Base-by-base conservation (phyloP, 1,139 yeast species). In the Schwanniomyces etchellsii region DNA sequence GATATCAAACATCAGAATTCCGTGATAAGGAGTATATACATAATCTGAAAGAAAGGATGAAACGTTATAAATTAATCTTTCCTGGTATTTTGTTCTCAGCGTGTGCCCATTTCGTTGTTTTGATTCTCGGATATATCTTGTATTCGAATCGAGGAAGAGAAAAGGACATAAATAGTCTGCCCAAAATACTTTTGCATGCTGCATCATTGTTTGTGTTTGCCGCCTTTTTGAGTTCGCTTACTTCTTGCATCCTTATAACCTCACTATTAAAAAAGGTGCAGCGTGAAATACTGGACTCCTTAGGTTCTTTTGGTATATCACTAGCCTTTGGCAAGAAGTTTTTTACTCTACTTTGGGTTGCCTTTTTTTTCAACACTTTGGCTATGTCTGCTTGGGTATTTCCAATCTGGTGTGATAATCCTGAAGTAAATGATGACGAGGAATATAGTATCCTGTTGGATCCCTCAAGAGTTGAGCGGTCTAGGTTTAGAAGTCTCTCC, bases 391-490 rank as follows among this genome's bases (percentile, higher is more conserved):
- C 64, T 7, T 65, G 72, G 71, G 49, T 50, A 3, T 40, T 62
- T 6, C 71, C 72, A 1, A 38, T 60, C 14, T 66, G 72, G 72
- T 66, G 71, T 48, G 66, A 68, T 10, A 64, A 65, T 36, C 70
- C 70, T 2, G 45, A 46, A 1, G 52, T 42, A 1, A 44, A 41
- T 3, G 39, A 37, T 3, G 54, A 48, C 11, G 56, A 53, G 5
- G 54, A 50, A 3, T 43, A 41, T n/a, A 18, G 21, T 18, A 18
- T 18, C n/a, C n/a, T n/a, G n/a, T n/a, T n/a, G n/a, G 21, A 18
- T 18, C n/a, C 21, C 7, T 18, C 21, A 18, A 18, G 21, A 7
- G n/a, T 18, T 18, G 9, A 18, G 7, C 7, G 21, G 21, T 21
- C 27, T 12, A 18, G 27, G 7, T 23, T 9, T 9, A 23, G 26